phyloP scores from a whole-genome alignment of 1,284 basidiomycete species.

The Ganoderma lucidum region DNA sequence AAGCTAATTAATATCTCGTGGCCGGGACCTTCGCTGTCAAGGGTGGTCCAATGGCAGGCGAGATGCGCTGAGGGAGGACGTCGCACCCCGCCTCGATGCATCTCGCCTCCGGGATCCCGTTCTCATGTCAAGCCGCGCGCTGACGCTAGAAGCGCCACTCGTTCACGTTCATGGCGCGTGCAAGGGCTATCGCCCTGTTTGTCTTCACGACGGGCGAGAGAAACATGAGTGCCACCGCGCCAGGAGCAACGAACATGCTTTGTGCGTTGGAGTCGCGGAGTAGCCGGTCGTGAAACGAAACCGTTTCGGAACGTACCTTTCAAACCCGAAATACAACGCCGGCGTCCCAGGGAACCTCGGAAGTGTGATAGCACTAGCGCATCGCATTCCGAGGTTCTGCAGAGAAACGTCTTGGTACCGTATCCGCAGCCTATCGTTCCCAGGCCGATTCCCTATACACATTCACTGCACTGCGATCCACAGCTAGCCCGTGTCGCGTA shows the following conservation, averaged over 20 bases:
- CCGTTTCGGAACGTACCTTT: neutral
- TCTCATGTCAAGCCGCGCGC: constrained; percentile 10
- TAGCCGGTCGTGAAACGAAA: neutral
- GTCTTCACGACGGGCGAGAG: neutral
- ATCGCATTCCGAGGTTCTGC: constrained; percentile 1
- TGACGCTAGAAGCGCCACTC: neutral
- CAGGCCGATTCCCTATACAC: neutral
- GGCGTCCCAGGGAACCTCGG: constrained; percentile 3
- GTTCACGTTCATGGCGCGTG: neutral
- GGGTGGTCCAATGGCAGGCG: neutral
- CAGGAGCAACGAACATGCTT: neutral
- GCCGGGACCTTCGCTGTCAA: neutral
- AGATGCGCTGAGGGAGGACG: neutral
- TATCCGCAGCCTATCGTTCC: constrained; percentile 9
- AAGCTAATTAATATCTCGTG: constrained; percentile 3
- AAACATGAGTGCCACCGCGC: neutral
- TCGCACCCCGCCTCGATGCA: constrained; percentile 10
- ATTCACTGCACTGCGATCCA: neutral
- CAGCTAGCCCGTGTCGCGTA: neutral
- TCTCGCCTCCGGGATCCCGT: constrained; percentile 1
- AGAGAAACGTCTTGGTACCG: neutral
- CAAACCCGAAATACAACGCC: neutral
- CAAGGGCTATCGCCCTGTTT: neutral
- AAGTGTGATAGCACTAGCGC: constrained; percentile 3
- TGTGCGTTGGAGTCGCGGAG: neutral